Conservation (phyloP, 192 early-diverging fungal species). For the Phycomyces nitens region DNA sequence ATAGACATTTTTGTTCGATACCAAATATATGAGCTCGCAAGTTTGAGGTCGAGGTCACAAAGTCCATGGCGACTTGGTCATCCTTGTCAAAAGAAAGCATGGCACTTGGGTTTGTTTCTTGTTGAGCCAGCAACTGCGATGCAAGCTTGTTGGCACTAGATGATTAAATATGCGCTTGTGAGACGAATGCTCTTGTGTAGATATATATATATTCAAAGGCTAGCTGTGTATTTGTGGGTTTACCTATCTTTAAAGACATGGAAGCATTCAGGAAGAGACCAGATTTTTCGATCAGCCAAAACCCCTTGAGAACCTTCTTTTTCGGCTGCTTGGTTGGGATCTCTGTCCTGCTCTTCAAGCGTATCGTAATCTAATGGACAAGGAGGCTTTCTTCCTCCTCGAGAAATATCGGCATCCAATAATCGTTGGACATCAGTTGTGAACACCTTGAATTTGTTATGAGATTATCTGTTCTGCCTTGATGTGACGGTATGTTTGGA, state of each 20-base stretch:
- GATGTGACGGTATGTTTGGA: too few relatives aligned
- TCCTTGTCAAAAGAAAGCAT: slow-evolving; percentile 91
- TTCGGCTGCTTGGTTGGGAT: slow-evolving; percentile 11
- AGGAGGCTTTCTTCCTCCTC: slow-evolving; percentile 73
- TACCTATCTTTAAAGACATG: slow-evolving; percentile 73
- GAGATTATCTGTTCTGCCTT: background rate
- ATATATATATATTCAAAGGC: too few relatives aligned
- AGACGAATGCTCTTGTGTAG: background rate
- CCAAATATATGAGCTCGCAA: slow-evolving; percentile 80
- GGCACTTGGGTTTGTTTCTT: slow-evolving; percentile 46
- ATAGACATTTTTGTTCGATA: slow-evolving; percentile 76
- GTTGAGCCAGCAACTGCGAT: slow-evolving; percentile 39
- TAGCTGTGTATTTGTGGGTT: too few relatives aligned
- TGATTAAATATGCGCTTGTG: background rate
- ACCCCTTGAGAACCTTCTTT: slow-evolving; percentile 9
- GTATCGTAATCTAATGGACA: slow-evolving; percentile 58
- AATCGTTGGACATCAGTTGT: slow-evolving; percentile 74
- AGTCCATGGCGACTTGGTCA: slow-evolving; percentile 83
- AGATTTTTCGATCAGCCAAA: slow-evolving; percentile 65
- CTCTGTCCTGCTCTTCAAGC: slow-evolving; percentile 30
- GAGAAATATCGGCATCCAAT: slow-evolving; percentile 83
- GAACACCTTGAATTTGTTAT: too few relatives aligned
- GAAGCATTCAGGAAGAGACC: slow-evolving; percentile 69
- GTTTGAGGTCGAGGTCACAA: slow-evolving; percentile 92
- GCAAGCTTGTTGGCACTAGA: slow-evolving; percentile 53